Conservation (phyloP, 108 stramenopile species). For the Nitzschia sp. region DNA sequence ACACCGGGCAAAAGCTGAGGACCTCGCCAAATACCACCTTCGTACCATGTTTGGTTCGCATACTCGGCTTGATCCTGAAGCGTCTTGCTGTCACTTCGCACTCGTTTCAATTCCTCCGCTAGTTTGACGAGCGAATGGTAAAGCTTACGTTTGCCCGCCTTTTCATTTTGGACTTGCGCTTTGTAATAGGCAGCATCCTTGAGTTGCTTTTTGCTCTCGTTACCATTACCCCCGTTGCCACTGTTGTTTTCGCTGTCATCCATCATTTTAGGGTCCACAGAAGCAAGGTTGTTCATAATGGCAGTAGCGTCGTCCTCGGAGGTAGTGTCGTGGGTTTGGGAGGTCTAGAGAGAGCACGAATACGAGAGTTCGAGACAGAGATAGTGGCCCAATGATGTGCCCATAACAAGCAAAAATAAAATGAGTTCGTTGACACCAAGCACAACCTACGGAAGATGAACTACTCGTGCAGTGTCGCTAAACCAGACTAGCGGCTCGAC, state of each 20-base stretch:
- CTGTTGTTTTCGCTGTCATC: not conserved
- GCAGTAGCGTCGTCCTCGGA: constrained; percentile 4
- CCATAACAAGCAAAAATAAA: too few relatives aligned
- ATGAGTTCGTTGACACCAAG: too few relatives aligned
- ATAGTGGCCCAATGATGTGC: too few relatives aligned
- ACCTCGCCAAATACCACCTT: constrained; percentile 81
- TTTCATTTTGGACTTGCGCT: constrained; percentile 53
- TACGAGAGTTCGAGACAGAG: too few relatives aligned
- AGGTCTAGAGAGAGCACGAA: too few relatives aligned
- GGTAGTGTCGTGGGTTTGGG: not conserved
- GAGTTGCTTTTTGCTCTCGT: not conserved
- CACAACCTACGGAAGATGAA: too few relatives aligned
- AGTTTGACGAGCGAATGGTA: constrained; percentile 74
- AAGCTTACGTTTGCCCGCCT: constrained; percentile 77
- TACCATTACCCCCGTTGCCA: not conserved
- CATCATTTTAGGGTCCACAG: not conserved
- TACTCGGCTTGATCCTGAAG: constrained; percentile 50
- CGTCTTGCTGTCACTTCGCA: constrained; percentile 32
- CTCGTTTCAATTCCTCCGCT: constrained; percentile 64
- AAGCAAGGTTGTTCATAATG: not conserved
- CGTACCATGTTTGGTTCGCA: constrained; percentile 71
- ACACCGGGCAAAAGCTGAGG: constrained; percentile 59
- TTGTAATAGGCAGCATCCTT: constrained; percentile 31
- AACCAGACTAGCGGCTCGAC: too few relatives aligned
- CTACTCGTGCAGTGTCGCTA: too few relatives aligned